These are phyloP conservation scores for Puya raimondii DNA, from an alignment of 176 grass and related monocot genomes.

Conservation along the genomic window DNA sequence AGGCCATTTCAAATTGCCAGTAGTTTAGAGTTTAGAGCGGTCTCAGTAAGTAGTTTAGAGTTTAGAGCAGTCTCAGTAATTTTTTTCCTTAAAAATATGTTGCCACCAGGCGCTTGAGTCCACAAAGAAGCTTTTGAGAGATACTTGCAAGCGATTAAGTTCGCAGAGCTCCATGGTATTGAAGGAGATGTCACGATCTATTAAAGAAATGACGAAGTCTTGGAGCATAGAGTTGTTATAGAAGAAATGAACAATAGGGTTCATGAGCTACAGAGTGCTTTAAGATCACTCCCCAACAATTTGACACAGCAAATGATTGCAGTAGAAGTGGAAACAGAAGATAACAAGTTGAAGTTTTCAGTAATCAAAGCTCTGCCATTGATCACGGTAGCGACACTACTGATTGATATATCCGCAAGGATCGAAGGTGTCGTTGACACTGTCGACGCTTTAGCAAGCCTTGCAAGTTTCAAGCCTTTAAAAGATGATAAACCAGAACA, in stretches of 20 bases:
- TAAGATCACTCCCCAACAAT: conserved; percentile 40
- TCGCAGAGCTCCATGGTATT: conserved; percentile 40
- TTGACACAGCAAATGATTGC: conserved; percentile 6
- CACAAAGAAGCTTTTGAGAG: conserved; percentile 36
- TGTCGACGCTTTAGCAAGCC: conserved; percentile 38
- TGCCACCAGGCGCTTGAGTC: conserved; percentile 16
- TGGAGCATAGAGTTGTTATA: conserved; percentile 34
- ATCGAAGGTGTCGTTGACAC: conserved; percentile 44
- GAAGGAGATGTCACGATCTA: conserved; percentile 46
- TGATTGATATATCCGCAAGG: conserved; percentile 53
- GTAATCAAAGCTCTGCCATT: conserved; percentile 44
- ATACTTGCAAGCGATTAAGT: conserved; percentile 36
- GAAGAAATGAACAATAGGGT: conserved; percentile 55
- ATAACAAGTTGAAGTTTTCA: background rate
- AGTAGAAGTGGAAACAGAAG: background rate
- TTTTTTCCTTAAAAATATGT: too few relatives aligned
- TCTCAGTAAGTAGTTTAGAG: too few relatives aligned
- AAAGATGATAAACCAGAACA: conserved; percentile 37
- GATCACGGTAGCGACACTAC: conserved; percentile 42
- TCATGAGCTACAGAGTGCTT: conserved; percentile 49
- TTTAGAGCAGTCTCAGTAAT: too few relatives aligned
- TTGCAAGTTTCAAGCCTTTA: conserved; percentile 35
- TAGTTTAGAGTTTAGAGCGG: too few relatives aligned
- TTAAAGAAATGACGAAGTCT: conserved; percentile 36
- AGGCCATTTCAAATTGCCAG: too few relatives aligned